A percentile compares a stretch with the other conserved stretches of the same genome.
phyloP scores from a whole-genome alignment of 78 protist species.

The Planoprotostelium fungivorum region DNA sequence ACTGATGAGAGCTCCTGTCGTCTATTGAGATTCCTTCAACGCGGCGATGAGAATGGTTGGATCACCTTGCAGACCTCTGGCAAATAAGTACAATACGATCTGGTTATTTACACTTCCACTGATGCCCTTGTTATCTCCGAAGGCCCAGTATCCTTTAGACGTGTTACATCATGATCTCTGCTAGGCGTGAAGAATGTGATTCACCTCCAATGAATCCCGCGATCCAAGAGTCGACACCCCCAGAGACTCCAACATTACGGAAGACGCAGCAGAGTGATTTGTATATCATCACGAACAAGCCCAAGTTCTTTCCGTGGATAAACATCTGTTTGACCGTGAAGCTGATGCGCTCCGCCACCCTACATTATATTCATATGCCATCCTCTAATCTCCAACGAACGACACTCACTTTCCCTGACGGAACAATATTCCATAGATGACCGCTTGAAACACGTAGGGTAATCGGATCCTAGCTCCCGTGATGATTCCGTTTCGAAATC shows the following conservation, averaged over 20 bases:
- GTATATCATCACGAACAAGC: constrained; percentile 54
- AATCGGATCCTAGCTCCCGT: constrained; percentile 61
- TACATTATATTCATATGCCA: not conserved
- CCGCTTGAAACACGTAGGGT: constrained; percentile 65
- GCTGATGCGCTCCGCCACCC: constrained; percentile 23
- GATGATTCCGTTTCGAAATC: constrained; percentile 61
- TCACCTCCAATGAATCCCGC: constrained; percentile 68
- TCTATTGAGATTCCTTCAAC: not conserved
- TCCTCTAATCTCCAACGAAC: not conserved
- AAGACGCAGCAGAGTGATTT: constrained; percentile 45
- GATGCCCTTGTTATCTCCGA: constrained; percentile 35
- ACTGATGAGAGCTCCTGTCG: constrained; percentile 35
- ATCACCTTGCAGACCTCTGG: constrained; percentile 13
- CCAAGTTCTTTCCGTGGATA: constrained; percentile 59
- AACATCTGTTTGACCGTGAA: constrained; percentile 63
- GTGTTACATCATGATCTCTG: not conserved
- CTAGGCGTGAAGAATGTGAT: not conserved
- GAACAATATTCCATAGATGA: constrained; percentile 44
- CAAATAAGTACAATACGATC: constrained; percentile 53
- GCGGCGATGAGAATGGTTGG: not conserved
- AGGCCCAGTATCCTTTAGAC: constrained; percentile 24
- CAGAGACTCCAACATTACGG: constrained; percentile 36
- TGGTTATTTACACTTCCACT: constrained; percentile 67
- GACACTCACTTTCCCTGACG: constrained; percentile 27
- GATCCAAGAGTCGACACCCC: constrained; percentile 50